phyloP scores from a whole-genome alignment of 352 stramenopile genomes.

The Phytopythium oedochilum region DNA sequence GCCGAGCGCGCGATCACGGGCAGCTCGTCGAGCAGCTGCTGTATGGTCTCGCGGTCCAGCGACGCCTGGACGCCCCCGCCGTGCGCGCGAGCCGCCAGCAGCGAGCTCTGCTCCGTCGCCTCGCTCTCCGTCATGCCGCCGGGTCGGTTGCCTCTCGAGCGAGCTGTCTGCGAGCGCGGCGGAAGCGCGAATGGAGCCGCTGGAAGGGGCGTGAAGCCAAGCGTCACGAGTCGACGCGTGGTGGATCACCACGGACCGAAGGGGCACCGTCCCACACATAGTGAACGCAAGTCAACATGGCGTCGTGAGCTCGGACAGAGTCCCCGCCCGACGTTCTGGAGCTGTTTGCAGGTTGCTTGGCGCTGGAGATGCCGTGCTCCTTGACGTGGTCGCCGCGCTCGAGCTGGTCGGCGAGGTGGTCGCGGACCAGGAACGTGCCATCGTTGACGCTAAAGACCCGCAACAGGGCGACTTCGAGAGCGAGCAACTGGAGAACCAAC shows the following conservation, averaged over 20 bases:
- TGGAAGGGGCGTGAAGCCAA: not conserved
- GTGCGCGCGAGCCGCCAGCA: not conserved
- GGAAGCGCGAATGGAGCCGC: not conserved
- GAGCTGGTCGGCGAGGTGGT: constrained; percentile 53
- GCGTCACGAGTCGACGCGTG: not conserved
- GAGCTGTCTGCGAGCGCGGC: not conserved
- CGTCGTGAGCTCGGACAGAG: too few species aligned
- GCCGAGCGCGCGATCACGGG: constrained; percentile 46
- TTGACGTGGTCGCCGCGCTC: constrained; percentile 59
- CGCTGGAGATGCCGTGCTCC: constrained; percentile 59
- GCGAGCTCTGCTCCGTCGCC: not conserved
- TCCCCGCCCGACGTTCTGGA: too few species aligned
- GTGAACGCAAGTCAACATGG: too few species aligned
- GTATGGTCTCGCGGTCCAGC: not conserved
- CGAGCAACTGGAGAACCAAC: too few species aligned
- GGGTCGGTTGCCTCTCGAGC: not conserved
- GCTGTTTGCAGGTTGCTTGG: too few species aligned
- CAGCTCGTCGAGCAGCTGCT: constrained; percentile 9
- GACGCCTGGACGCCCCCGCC: not conserved
- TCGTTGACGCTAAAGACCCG: constrained; percentile 81
- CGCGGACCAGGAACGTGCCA: constrained; percentile 65
- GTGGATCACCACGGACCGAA: too few species aligned
- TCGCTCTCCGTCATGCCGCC: not conserved
- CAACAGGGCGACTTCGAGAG: constrained; percentile 53
- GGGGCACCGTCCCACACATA: too few species aligned